phyloP scores from a whole-genome alignment of 2,329 filamentous ascomycete species.

The Arthroderma sp. region DNA sequence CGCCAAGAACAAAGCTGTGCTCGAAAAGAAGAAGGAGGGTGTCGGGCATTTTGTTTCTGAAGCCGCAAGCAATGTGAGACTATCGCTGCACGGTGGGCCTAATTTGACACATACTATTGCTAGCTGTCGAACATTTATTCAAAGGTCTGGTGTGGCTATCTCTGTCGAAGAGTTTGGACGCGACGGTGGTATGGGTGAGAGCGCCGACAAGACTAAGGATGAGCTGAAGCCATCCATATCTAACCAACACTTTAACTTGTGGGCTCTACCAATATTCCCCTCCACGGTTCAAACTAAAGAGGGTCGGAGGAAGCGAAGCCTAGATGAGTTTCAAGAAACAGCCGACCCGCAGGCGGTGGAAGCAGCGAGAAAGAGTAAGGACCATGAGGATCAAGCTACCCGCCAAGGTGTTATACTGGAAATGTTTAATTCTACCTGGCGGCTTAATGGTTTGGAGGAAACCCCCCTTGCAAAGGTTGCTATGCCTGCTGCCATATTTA shows the following conservation, averaged over 20 bases:
- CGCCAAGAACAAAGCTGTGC: no score
- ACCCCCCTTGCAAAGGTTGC: conserved; percentile 52
- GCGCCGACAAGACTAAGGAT: conserved; percentile 11
- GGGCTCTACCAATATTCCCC: conserved; percentile 55
- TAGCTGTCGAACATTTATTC: conserved; percentile 72
- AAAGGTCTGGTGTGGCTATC: conserved; percentile 70
- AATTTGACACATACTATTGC: conserved; percentile 72
- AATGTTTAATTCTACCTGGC: conserved; percentile 72
- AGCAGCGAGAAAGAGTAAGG: neutral
- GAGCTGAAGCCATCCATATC: conserved; percentile 51
- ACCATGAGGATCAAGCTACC: neutral
- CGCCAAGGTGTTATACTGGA: conserved; percentile 52
- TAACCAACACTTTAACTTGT: conserved; percentile 68
- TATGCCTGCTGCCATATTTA: conserved; percentile 56
- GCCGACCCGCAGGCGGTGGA: neutral
- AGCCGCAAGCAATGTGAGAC: conserved; percentile 18
- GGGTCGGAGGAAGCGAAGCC: conserved; percentile 34
- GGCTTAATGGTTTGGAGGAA: conserved; percentile 54
- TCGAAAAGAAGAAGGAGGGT: conserved; percentile 15
- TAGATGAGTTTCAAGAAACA: conserved; percentile 35
- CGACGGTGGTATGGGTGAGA: conserved; percentile 15
- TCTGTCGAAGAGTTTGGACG: conserved; percentile 51
- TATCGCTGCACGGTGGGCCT: conserved; percentile 64
- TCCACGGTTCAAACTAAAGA: conserved; percentile 17
- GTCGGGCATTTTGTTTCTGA: conserved; percentile 21